Evolutionary conservation across 2,329 filamentous ascomycete genomes (phyloP).

Genomic region (Sporothrix phasma): DNA sequence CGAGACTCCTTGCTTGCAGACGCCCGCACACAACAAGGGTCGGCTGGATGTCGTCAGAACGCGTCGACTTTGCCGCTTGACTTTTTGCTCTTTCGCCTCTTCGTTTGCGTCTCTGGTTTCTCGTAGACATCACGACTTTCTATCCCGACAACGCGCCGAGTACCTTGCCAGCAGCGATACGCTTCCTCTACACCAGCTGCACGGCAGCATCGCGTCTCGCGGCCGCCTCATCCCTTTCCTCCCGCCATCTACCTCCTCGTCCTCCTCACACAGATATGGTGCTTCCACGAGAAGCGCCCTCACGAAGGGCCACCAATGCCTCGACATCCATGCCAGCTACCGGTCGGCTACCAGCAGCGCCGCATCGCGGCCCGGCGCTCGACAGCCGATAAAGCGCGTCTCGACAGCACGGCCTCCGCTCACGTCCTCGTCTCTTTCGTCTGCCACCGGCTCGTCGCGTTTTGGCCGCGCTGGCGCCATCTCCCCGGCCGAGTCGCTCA

Average conservation of each 20-base stretch:
- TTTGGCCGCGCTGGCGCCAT: slow-evolving; percentile 37
- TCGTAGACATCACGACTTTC: background rate
- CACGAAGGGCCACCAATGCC: slow-evolving; percentile 25
- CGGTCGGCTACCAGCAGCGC: slow-evolving; percentile 17
- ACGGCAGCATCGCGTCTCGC: slow-evolving; percentile 1
- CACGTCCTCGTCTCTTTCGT: slow-evolving; percentile 1
- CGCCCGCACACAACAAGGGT: background rate
- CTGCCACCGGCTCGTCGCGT: slow-evolving; percentile 13
- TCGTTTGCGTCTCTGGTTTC: background rate
- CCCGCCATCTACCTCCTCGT: background rate
- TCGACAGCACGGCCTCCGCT: slow-evolving; percentile 20
- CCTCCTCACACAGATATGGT: slow-evolving; percentile 8
- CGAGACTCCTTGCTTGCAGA: background rate
- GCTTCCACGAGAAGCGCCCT: slow-evolving; percentile 17
- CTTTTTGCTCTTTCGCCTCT: background rate
- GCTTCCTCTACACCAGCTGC: background rate
- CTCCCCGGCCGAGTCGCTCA: slow-evolving; percentile 63
- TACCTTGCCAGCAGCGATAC: background rate
- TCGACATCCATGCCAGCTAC: slow-evolving; percentile 14
- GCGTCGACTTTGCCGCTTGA: background rate
- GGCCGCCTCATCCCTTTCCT: background rate
- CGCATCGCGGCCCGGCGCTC: slow-evolving; percentile 24
- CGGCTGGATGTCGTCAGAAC: background rate
- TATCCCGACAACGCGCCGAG: background rate
- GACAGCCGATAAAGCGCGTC: slow-evolving; percentile 20